Conservation (phyloP, 495 filamentous ascomycete species). For the Aspergillus avenaceus region DNA sequence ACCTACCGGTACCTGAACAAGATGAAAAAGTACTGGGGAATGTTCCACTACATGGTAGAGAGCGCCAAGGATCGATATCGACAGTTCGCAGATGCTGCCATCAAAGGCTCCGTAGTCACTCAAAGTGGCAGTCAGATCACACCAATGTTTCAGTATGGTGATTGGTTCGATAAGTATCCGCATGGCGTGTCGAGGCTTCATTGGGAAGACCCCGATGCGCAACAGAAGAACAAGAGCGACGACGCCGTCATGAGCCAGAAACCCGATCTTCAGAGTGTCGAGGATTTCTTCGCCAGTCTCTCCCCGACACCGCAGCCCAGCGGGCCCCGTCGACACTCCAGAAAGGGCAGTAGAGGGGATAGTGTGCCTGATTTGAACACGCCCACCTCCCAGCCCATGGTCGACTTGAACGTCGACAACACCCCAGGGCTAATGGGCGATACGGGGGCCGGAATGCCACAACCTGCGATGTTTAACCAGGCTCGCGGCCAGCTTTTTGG, state of each 20-base stretch:
- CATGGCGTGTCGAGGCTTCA: constrained; percentile 82
- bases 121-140: constrained; percentile 48
- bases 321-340: constrained; percentile 36
- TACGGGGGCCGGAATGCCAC: constrained; percentile 41
- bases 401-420: constrained; percentile 34
- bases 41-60: constrained; percentile 95
- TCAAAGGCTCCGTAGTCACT: constrained; percentile 40
- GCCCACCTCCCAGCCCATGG: constrained; percentile 26
- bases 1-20: constrained; percentile 88
- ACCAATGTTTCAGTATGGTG: constrained; percentile 88
- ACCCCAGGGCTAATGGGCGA: constrained; percentile 30
- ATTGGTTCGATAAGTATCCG: constrained; percentile 96
- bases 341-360: constrained; percentile 33
- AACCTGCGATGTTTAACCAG: constrained; percentile 33
- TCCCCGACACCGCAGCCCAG: constrained; percentile 58
- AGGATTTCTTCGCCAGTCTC: constrained; percentile 87
- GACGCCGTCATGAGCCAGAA: constrained; percentile 82
- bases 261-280: constrained; percentile 85
- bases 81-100: constrained; percentile 74
- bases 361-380: constrained; percentile 22
- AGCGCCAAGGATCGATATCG: constrained; percentile 88
- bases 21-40: constrained; percentile 97
- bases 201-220: constrained; percentile 71
- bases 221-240: constrained; percentile 67
- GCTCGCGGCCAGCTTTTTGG: constrained; percentile 33